phyloP scores from a whole-genome alignment of 306 rosid species.

The Malus asiatica region DNA sequence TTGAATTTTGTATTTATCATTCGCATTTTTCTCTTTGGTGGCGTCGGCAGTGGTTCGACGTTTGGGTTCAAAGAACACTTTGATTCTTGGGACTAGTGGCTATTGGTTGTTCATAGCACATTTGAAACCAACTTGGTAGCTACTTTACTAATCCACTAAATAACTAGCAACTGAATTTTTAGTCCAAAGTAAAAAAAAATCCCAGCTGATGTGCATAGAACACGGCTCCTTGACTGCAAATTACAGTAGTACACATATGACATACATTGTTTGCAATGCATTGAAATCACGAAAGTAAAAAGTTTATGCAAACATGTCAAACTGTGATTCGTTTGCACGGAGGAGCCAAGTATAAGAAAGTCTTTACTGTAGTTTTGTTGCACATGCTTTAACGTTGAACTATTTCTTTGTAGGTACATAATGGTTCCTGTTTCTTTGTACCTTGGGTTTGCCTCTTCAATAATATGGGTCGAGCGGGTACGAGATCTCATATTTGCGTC shows the following conservation, averaged over 20 bases:
- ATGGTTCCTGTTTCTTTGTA: constrained; percentile 84
- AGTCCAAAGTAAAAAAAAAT: background rate
- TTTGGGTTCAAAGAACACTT: constrained; percentile 74
- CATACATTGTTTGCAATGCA: too few species aligned
- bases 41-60: constrained; percentile 71
- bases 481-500: constrained; percentile 15
- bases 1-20: constrained; percentile 71
- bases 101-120: constrained; percentile 76
- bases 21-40: constrained; percentile 65
- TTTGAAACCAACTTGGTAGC: constrained; percentile 70
- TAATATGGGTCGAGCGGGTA: constrained; percentile 96
- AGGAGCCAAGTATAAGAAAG: background rate
- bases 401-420: constrained; percentile 58
- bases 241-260: background rate
- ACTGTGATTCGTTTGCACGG: background rate
- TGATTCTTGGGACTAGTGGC: constrained; percentile 76
- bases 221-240: background rate
- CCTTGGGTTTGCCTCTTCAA: constrained; percentile 92
- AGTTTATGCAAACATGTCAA: background rate
- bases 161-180: background rate
- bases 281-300: background rate
- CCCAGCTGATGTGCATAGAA: background rate
- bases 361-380: background rate
- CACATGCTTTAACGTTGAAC: background rate
- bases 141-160: background rate